phyloP scores from a whole-genome alignment of 192 early-diverging fungal species.

The Chytriomyces hyalinus region DNA sequence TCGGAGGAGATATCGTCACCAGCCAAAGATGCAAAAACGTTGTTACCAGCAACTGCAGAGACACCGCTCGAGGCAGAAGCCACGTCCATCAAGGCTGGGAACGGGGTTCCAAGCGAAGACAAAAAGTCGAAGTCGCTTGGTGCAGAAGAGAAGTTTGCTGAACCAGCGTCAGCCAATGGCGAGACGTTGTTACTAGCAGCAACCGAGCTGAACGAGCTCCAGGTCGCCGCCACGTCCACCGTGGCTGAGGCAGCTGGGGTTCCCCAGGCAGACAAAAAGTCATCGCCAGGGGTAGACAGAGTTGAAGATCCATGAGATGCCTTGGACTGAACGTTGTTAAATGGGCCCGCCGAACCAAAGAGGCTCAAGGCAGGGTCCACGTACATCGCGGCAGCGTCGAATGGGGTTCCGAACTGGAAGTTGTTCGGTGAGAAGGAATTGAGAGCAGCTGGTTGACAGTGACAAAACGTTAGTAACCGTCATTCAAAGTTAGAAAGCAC shows the following conservation, averaged over 20 bases:
- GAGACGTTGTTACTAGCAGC: slow-evolving; percentile 7
- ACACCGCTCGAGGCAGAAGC: slow-evolving; percentile 21
- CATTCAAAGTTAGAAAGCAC: background rate
- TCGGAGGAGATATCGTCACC: background rate
- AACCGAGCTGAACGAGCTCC: background rate
- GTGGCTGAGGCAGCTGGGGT: background rate
- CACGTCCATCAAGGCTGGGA: slow-evolving; percentile 10
- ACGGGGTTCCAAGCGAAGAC: slow-evolving; percentile 26
- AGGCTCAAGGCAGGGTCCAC: slow-evolving; percentile 17
- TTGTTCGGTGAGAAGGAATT: background rate
- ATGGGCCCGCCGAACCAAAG: background rate
- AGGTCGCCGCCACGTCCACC: slow-evolving; percentile 3
- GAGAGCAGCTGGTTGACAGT: background rate
- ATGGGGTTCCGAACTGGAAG: slow-evolving; percentile 2
- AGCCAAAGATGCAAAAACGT: slow-evolving; percentile 19
- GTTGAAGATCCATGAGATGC: background rate
- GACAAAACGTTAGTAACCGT: background rate
- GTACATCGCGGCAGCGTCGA: background rate
- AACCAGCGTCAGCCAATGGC: slow-evolving; percentile 1
- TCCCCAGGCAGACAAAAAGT: background rate
- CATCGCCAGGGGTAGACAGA: background rate
- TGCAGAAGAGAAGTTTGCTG: background rate
- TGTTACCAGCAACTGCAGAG: slow-evolving; percentile 24
- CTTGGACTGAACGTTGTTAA: slow-evolving; percentile 2
- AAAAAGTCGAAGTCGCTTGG: background rate